A percentile compares a stretch with the other conserved stretches of the same genome.
These are phyloP conservation scores for Globisporangium splendens DNA, from an alignment of 352 stramenopile genomes.

Conservation along the genomic window DNA sequence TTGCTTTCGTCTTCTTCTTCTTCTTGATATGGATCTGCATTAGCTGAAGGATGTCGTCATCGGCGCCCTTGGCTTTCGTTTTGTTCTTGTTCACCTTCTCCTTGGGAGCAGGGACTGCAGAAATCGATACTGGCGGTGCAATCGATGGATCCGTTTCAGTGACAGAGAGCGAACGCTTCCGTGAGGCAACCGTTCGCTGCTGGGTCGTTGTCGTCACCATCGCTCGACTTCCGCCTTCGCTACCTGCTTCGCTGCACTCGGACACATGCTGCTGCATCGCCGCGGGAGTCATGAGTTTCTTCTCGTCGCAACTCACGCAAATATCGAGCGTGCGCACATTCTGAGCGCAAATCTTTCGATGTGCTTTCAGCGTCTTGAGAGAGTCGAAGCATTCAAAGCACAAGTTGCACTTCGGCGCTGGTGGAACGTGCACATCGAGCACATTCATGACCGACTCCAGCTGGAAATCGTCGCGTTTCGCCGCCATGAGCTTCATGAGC, in stretches of 20 bases:
- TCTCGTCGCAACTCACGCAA: slow-evolving; percentile 45
- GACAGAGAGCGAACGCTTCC: slow-evolving; percentile 25
- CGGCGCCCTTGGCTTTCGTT: no score
- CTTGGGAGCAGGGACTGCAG: neutral
- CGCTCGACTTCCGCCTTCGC: slow-evolving; percentile 10
- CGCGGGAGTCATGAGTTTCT: slow-evolving; percentile 35
- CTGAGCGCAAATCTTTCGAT: slow-evolving; percentile 41
- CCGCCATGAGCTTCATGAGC: slow-evolving; percentile 32
- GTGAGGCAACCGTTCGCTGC: slow-evolving; percentile 15
- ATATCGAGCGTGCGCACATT: slow-evolving; percentile 34
- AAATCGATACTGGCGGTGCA: neutral
- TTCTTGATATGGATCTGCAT: slow-evolving; percentile 4
- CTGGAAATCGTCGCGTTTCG: slow-evolving; percentile 27
- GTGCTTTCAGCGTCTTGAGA: slow-evolving; percentile 29
- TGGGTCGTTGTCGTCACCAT: slow-evolving; percentile 8
- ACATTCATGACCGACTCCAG: slow-evolving; percentile 52
- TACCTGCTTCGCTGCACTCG: slow-evolving; percentile 21
- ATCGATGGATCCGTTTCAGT: slow-evolving; percentile 5
- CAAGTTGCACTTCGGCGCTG: slow-evolving; percentile 41
- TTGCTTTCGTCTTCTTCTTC: slow-evolving; percentile 13
- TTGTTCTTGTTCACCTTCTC: slow-evolving; percentile 12
- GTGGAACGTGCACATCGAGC: slow-evolving; percentile 51
- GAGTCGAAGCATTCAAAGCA: slow-evolving; percentile 47
- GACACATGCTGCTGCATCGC: slow-evolving; percentile 42
- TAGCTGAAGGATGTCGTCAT: no score